Evolutionary conservation across 495 filamentous ascomycete genomes (phyloP).

Genomic region (Hyaloscypha bicolor): DNA sequence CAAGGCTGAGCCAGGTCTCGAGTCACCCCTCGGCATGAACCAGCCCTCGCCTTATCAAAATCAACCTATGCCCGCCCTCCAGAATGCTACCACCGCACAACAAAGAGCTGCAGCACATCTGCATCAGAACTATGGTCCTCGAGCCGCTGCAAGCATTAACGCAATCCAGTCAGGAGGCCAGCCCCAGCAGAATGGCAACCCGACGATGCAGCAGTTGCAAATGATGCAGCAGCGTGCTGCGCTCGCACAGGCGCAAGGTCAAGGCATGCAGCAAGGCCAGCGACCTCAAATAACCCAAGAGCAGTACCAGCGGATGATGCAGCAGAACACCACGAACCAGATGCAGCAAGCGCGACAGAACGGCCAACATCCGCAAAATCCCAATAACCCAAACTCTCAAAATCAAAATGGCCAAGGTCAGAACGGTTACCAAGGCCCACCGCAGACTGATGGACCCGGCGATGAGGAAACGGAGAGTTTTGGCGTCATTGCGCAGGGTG

Average conservation of each 20-base stretch:
- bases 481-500: conserved; percentile 52
- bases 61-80: conserved; percentile 25
- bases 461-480: conserved; percentile 54
- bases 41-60: conserved; percentile 29
- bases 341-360: background rate
- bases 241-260: conserved; percentile 8
- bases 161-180: conserved; percentile 49
- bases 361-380: conserved; percentile 3
- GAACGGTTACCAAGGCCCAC: conserved; percentile 41
- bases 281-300: conserved; percentile 29
- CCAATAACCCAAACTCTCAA: conserved; percentile 7
- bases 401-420: conserved; percentile 30
- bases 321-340: conserved; percentile 18
- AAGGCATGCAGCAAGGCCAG: conserved; percentile 36
- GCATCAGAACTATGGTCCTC: conserved; percentile 68
- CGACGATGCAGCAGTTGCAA: conserved; percentile 21
- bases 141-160: conserved; percentile 70
- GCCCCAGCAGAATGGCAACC: conserved; percentile 18
- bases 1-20: conserved; percentile 74
- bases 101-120: conserved; percentile 68
- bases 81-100: conserved; percentile 48
- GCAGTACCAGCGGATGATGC: conserved; percentile 26
- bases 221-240: conserved; percentile 25
- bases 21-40: conserved; percentile 43
- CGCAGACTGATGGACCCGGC: conserved; percentile 76